Evolutionary conservation across 805 yeast species (phyloP).

Genomic region (Saturnispora zaruensis): DNA sequence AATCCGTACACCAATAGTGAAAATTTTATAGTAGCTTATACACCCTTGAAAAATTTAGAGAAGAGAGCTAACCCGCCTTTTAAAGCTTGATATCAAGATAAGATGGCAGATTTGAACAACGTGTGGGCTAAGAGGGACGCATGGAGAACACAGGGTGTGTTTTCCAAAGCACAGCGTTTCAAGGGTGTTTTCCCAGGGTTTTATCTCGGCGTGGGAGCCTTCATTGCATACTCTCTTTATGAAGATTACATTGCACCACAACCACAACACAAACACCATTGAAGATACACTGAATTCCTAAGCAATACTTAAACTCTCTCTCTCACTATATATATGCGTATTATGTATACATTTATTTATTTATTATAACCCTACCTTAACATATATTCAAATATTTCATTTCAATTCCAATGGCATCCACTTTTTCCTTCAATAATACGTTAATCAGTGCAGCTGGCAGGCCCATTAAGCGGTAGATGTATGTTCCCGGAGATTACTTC

Average conservation of each 20-base stretch:
- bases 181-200: conserved; percentile 73
- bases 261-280: conserved; percentile 10
- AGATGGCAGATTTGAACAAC: conserved; percentile 27
- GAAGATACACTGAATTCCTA: not conserved
- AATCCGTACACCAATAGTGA: conserved; percentile 8
- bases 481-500: conserved; percentile 7
- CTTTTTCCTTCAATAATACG: not conserved
- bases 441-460: not conserved
- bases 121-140: conserved; percentile 62
- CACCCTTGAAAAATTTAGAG: not conserved
- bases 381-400: not conserved
- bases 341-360: not conserved
- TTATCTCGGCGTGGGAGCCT: conserved; percentile 70
- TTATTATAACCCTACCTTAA: not conserved
- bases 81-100: conserved; percentile 1
- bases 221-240: conserved; percentile 52
- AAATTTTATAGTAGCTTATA: not conserved
- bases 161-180: conserved; percentile 60
- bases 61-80: not conserved
- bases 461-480: not conserved
- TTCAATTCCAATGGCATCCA: not conserved
- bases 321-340: not conserved
- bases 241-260: conserved; percentile 41
- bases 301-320: conserved; percentile 8
- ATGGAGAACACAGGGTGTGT: conserved; percentile 83